Evolutionary conservation across 257 asterid genomes (phyloP).

Genomic region (Plantago elongata): DNA sequence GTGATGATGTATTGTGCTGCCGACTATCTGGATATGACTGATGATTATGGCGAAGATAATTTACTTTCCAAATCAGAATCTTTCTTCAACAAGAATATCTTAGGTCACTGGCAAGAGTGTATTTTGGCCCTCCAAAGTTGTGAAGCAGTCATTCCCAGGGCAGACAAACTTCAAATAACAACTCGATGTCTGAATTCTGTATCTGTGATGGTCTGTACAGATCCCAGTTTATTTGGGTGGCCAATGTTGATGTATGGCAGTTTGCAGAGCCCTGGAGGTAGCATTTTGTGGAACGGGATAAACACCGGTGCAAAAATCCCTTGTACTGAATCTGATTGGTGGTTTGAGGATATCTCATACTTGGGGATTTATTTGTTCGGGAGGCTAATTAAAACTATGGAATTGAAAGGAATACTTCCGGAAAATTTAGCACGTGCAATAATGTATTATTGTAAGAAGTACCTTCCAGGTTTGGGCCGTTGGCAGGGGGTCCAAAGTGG

Average conservation of each 20-base stretch:
- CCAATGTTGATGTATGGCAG: constrained; percentile 97
- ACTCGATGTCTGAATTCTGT: constrained; percentile 59
- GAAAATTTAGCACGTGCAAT: constrained; percentile 66
- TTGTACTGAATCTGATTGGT: constrained; percentile 78
- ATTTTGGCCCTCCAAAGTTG: constrained; percentile 87
- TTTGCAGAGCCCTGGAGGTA: constrained; percentile 95
- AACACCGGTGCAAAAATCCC: constrained; percentile 87
- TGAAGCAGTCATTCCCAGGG: constrained; percentile 56
- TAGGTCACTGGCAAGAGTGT: constrained; percentile 79
- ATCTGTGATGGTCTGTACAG: constrained; percentile 87
- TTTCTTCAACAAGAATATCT: constrained; percentile 61
- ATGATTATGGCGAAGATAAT: constrained; percentile 78
- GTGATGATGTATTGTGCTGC: constrained; percentile 78
- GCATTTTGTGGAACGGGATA: constrained; percentile 96
- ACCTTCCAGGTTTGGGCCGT: constrained; percentile 86
- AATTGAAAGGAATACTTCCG: constrained; percentile 62
- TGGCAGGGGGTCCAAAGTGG: constrained; percentile 75
- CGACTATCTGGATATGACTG: constrained; percentile 78
- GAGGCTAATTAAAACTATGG: constrained; percentile 63
- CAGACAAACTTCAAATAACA: constrained; percentile 68
- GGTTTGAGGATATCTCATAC: constrained; percentile 89
- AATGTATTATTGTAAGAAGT: constrained; percentile 74
- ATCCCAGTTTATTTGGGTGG: constrained; percentile 92
- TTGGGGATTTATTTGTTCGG: constrained; percentile 67
- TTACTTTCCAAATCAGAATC: constrained; percentile 58